These are phyloP conservation scores for Chlamydomonas eustigma DNA, from an alignment of 139 green algal species.

Conservation along the genomic window DNA sequence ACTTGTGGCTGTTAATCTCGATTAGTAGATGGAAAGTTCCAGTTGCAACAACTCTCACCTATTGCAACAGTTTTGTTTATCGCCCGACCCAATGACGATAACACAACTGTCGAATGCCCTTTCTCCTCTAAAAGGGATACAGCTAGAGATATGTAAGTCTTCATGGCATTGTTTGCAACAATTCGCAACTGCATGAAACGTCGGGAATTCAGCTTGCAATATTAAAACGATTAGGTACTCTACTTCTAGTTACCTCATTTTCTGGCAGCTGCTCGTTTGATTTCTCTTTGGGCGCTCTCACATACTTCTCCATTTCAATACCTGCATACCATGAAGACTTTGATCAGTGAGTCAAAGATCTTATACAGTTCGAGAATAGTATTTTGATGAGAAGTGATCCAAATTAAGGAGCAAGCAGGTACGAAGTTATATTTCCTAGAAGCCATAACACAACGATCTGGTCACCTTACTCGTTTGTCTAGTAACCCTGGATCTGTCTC, in stretches of 20 bases:
- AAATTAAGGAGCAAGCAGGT: too few relatives aligned
- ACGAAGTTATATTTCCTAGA: too few relatives aligned
- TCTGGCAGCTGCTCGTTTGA: not conserved
- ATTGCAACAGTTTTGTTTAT: constrained; percentile 90
- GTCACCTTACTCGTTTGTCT: too few relatives aligned
- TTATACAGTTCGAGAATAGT: too few relatives aligned
- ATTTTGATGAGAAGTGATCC: too few relatives aligned
- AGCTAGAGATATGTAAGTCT: constrained; percentile 1
- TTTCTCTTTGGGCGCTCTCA: not conserved
- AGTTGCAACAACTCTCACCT: constrained; percentile 40
- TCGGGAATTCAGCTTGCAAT: not conserved
- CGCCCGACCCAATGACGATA: constrained; percentile 85
- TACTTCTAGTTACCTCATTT: not conserved
- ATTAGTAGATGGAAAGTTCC: not conserved
- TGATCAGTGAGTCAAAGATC: too few relatives aligned
- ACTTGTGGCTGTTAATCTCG: not conserved
- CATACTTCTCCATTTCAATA: not conserved
- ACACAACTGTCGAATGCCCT: constrained; percentile 48
- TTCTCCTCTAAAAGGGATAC: constrained; percentile 71
- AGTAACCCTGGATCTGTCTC: too few relatives aligned
- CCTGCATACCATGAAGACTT: too few relatives aligned
- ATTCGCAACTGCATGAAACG: not conserved
- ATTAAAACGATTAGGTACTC: not conserved
- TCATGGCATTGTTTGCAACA: constrained; percentile 4
- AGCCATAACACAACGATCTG: too few relatives aligned